A percentile compares a stretch with the other conserved stretches of the same genome.
These are phyloP conservation scores for Glebionis coronaria DNA, from an alignment of 129 eudicot genomes.

Conservation along the genomic window DNA sequence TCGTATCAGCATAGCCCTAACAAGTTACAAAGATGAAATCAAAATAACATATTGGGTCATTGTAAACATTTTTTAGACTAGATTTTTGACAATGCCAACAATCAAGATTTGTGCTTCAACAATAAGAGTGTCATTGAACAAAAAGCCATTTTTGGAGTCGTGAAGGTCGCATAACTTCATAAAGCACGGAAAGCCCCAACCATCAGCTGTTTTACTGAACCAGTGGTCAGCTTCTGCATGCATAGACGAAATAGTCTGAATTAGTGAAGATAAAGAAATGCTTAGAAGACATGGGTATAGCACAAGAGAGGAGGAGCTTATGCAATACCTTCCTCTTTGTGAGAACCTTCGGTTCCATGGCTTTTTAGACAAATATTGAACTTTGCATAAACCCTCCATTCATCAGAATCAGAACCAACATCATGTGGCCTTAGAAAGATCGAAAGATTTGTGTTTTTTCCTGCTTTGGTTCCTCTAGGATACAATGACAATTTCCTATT, in stretches of 20 bases:
- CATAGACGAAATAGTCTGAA: not conserved
- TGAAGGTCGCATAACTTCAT: conserved; percentile 31
- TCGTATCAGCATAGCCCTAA: too few species aligned
- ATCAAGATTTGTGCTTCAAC: conserved; percentile 35
- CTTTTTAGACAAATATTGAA: conserved; percentile 30
- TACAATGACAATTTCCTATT: conserved; percentile 35
- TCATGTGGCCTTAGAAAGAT: conserved; percentile 36
- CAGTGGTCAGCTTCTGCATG: conserved; percentile 35
- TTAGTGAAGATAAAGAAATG: not conserved
- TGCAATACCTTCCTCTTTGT: conserved; percentile 23
- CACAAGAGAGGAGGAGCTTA: not conserved
- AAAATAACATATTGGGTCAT: not conserved
- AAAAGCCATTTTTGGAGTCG: conserved; percentile 25
- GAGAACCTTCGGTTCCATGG: conserved; percentile 14
- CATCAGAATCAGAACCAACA: conserved; percentile 12
- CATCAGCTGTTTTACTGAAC: conserved; percentile 27
- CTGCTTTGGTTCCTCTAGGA: conserved; percentile 33
- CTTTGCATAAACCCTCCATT: conserved; percentile 32
- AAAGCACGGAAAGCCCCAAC: conserved; percentile 36
- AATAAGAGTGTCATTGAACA: conserved; percentile 24
- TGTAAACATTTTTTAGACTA: not conserved
- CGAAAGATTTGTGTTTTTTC: conserved; percentile 35
- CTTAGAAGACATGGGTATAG: not conserved
- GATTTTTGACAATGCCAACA: conserved; percentile 30
- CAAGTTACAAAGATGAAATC: not conserved